phyloP scores from a whole-genome alignment of 2,329 filamentous ascomycete species.

The Aspergillus hiratsukae region DNA sequence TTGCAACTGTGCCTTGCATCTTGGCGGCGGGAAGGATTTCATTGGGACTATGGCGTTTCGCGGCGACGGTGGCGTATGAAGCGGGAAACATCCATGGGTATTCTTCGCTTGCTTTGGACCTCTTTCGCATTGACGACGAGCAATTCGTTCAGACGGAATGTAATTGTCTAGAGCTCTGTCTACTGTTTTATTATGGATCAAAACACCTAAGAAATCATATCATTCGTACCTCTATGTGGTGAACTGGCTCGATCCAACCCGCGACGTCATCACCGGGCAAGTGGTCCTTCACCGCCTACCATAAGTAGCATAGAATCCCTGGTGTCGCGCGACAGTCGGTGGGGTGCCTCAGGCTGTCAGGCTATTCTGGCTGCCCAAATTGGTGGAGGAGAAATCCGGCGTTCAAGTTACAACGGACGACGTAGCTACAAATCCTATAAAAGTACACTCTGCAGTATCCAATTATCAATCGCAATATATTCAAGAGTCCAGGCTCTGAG shows the following conservation, averaged over 20 bases:
- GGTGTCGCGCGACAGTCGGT: background rate
- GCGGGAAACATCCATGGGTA: background rate
- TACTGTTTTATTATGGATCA: conserved; percentile 14
- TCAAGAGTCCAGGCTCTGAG: background rate
- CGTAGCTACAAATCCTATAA: background rate
- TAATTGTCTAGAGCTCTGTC: background rate
- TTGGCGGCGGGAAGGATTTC: conserved; percentile 1
- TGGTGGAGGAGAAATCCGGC: background rate
- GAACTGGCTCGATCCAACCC: too few relatives aligned
- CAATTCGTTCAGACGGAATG: background rate
- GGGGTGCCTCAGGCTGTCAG: background rate
- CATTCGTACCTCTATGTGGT: too few relatives aligned
- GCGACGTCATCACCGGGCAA: background rate
- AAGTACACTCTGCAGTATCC: background rate
- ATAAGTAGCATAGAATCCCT: background rate
- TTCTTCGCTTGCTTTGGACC: conserved; percentile 12
- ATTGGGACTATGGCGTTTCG: conserved; percentile 7
- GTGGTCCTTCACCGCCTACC: background rate
- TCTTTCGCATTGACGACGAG: background rate
- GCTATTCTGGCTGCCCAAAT: background rate
- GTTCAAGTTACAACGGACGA: background rate
- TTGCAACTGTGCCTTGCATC: background rate
- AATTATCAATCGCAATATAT: background rate
- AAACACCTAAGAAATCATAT: background rate
- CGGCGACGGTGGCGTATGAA: background rate